phyloP scores from a whole-genome alignment of 176 grass and related monocot genomes.

The Oryza rufipogon region DNA sequence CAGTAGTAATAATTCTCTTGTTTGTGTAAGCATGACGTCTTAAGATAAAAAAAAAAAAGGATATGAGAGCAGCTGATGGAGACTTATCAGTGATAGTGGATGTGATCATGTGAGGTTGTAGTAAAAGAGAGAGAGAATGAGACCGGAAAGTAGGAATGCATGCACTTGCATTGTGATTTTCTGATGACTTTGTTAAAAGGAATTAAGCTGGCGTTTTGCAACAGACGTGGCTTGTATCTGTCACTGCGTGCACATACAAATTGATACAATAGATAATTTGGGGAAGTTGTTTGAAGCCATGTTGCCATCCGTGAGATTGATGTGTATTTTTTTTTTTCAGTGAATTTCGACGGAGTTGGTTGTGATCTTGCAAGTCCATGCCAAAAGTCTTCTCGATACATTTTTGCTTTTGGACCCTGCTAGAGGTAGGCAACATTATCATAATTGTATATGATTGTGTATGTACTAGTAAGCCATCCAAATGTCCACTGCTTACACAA shows the following conservation, averaged over 20 bases:
- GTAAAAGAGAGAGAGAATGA: background rate
- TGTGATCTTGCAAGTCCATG: conserved; percentile 9
- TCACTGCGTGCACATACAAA: background rate
- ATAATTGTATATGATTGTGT: background rate
- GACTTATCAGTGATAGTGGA: background rate
- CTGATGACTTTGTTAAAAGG: background rate
- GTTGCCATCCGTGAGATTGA: background rate
- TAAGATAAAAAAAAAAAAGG: background rate
- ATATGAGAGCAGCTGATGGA: background rate
- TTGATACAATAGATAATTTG: background rate
- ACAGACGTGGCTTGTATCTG: background rate
- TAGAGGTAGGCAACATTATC: background rate
- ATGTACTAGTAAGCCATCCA: too few relatives aligned
- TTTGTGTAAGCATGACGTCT: background rate
- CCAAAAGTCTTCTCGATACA: background rate
- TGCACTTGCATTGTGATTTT: background rate
- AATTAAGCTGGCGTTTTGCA: background rate
- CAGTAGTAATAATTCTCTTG: background rate
- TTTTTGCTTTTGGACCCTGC: background rate
- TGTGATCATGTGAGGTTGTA: background rate
- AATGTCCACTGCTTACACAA: too few relatives aligned
- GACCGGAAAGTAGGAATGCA: background rate
- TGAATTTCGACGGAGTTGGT: background rate
- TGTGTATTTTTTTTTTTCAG: background rate
- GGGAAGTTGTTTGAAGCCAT: background rate